Base-by-base conservation (phyloP, 352 stramenopile species). In the Globisporangium perplexum region DNA sequence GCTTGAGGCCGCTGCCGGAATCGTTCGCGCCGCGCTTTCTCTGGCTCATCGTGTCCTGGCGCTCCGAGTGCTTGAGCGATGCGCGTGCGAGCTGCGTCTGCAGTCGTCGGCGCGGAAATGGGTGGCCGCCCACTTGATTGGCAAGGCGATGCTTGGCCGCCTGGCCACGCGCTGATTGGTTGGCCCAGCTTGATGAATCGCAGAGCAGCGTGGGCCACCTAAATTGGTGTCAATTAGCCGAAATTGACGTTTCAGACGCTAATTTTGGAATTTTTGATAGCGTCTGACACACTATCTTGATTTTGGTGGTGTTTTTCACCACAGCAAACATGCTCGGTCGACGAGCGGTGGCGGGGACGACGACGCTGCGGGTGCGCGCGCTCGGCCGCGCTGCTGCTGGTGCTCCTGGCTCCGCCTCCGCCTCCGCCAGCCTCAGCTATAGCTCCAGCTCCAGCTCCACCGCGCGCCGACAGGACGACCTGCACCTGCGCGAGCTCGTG, bases 21-120 rank as follows among this genome's bases (percentile, higher is more conserved):
- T 86, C 73, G 47, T 55, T 57, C 41, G 68, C 77, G 47, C 65
- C 68, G 57, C 84, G 84, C 74, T 94, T 92, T 69, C 86, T 87
- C 50, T 78, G 65, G 57, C 67, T 86, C 74, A 89, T 89, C 43
- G n/a, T 30, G 26, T 30, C 5, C 3, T 2, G 5, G 26, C 26
- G 26, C 26, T 2, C 26, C 3, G 26, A 5, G 26, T 30, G 26
- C 3, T 30, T 30, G 26, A 5, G 30, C 8, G 33, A 18, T 18
- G 33, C 33, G 33, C 14, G 33, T 39, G 33, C 14, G 31, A 14
- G 31, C 8, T 39, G 33, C 4, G 33, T 18, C 12, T 18, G 12
- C 11, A 39, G 12, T 18, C 11, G 33, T 18, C 11, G 33, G 33
- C 33, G 33, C 33, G 12, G 33, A 39, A 39, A 39, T 39, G 33